These are phyloP conservation scores for Kodamaea neixiangensis DNA, from an alignment of 805 yeast genomes.

Conservation along the genomic window DNA sequence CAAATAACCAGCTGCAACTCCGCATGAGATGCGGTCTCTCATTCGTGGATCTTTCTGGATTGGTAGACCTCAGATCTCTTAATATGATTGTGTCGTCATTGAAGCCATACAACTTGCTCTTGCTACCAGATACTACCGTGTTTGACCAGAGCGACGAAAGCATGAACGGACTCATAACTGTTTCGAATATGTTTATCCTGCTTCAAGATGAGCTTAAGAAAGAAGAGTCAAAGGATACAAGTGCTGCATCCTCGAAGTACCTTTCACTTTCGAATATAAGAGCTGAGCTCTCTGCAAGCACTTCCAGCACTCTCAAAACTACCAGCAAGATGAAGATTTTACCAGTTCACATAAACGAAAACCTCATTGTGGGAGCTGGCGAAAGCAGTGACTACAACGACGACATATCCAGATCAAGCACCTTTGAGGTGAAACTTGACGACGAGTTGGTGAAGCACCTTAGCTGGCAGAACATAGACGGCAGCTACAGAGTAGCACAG, in stretches of 20 bases:
- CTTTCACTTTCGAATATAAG: slow-evolving; percentile 35
- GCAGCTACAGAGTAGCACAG: slow-evolving; percentile 80
- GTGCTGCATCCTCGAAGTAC: slow-evolving; percentile 25
- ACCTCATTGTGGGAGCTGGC: slow-evolving; percentile 45
- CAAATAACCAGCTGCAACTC: slow-evolving; percentile 27
- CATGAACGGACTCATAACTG: slow-evolving; percentile 29
- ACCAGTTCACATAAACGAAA: slow-evolving; percentile 37
- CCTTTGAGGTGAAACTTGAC: slow-evolving; percentile 67
- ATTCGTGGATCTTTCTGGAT: slow-evolving; percentile 78
- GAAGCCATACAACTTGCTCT: slow-evolving; percentile 72
- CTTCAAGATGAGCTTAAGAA: slow-evolving; percentile 30
- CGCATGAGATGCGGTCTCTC: slow-evolving; percentile 69
- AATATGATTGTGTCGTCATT: slow-evolving; percentile 74
- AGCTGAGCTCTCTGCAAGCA: slow-evolving; percentile 23
- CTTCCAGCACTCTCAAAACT: slow-evolving; percentile 8
- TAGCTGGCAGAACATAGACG: slow-evolving; percentile 82
- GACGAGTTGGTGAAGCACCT: slow-evolving; percentile 59
- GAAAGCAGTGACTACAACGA: slow-evolving; percentile 37
- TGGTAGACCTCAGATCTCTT: slow-evolving; percentile 81
- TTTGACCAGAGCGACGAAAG: slow-evolving; percentile 17
- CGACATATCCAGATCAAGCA: slow-evolving; percentile 25
- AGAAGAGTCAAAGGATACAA: slow-evolving; percentile 21
- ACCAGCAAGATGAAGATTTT: slow-evolving; percentile 31
- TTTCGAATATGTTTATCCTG: slow-evolving; percentile 30
- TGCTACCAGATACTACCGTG: slow-evolving; percentile 49